phyloP scores from a whole-genome alignment of 2,329 filamentous ascomycete species.

The Trichoderma hamatum region DNA sequence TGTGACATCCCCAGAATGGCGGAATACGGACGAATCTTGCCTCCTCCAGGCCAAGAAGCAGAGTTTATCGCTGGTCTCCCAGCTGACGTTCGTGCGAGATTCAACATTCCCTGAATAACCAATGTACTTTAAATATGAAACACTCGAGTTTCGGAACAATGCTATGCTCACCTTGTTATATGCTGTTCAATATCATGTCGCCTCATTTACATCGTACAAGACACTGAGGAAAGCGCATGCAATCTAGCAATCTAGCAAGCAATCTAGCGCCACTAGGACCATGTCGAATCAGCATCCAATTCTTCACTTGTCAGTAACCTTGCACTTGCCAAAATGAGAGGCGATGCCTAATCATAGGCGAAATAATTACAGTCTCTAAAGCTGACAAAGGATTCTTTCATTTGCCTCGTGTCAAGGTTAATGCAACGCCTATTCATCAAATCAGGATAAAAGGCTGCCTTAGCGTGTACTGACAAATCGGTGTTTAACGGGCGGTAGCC shows the following conservation, averaged over 20 bases:
- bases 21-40: not conserved
- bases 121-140: not conserved
- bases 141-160: not conserved
- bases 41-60: not conserved
- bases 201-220: not conserved
- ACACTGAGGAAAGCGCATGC: not conserved
- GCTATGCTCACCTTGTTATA: not conserved
- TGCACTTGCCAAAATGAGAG: not conserved
- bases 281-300: too few relatives aligned
- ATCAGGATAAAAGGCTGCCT: not conserved
- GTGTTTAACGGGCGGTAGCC: slow-evolving; percentile 10
- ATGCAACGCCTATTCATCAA: not conserved
- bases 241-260: not conserved
- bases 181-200: not conserved
- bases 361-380: not conserved
- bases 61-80: not conserved
- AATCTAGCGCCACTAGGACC: too few relatives aligned
- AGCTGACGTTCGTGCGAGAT: not conserved
- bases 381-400: not conserved
- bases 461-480: not conserved
- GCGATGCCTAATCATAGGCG: not conserved
- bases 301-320: too few relatives aligned
- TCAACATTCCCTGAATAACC: not conserved
- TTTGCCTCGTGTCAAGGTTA: not conserved
- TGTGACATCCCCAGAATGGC: not conserved